Evolutionary conservation across 2,329 filamentous ascomycete genomes (phyloP).

Genomic region (Colletotrichum sp.): DNA sequence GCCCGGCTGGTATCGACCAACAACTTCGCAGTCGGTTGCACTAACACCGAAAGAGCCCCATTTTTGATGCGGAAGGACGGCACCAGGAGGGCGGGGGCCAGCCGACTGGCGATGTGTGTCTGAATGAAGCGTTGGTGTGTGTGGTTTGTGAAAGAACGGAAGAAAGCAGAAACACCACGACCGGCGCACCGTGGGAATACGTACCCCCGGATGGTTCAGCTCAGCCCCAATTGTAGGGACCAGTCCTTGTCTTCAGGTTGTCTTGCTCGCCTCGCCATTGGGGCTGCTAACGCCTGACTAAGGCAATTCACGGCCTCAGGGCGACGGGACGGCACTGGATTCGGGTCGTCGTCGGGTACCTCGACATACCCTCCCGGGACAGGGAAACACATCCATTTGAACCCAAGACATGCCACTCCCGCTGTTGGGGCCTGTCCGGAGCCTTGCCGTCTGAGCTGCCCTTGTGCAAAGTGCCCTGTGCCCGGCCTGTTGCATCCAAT

Average conservation of each 20-base stretch:
- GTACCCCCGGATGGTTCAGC: background rate
- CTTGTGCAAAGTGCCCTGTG: background rate
- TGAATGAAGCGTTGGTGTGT: background rate
- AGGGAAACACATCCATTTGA: background rate
- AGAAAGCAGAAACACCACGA: background rate
- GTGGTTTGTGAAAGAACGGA: background rate
- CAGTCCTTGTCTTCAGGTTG: background rate
- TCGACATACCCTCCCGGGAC: background rate
- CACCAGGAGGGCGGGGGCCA: background rate
- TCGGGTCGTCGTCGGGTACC: background rate
- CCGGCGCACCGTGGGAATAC: background rate
- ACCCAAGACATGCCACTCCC: background rate
- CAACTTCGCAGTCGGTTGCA: background rate
- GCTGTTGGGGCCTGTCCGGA: background rate
- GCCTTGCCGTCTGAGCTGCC: background rate
- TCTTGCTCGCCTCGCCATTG: background rate
- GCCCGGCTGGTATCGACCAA: background rate
- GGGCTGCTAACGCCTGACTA: background rate
- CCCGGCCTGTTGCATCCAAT: background rate
- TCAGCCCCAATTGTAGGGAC: background rate
- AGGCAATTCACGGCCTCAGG: background rate
- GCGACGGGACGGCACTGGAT: background rate
- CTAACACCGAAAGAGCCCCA: constrained; percentile 1
- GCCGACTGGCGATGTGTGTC: background rate
- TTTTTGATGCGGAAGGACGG: constrained; percentile 5